These are phyloP conservation scores for Pseudoturritis turrita DNA, from an alignment of 345 rosid species.

Conservation along the genomic window DNA sequence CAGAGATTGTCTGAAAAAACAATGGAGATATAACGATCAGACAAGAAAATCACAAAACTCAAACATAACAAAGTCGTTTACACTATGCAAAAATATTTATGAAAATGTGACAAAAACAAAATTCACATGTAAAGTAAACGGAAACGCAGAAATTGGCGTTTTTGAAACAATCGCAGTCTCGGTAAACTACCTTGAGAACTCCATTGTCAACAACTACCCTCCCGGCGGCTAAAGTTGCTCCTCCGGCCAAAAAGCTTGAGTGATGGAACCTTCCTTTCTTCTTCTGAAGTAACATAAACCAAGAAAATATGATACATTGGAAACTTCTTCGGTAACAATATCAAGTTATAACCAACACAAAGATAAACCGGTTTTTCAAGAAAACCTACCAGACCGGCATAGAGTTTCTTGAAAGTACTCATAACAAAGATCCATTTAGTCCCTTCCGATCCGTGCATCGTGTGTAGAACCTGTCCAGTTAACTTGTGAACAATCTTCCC, in stretches of 20 bases:
- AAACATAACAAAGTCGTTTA: background rate
- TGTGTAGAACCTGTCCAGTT: constrained; percentile 50
- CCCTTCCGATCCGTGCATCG: constrained; percentile 39
- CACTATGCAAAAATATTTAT: too few species aligned
- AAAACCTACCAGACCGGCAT: constrained; percentile 60
- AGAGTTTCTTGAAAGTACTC: constrained; percentile 76
- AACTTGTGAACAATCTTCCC: constrained; percentile 69
- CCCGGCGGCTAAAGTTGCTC: constrained; percentile 90
- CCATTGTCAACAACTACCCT: constrained; percentile 66
- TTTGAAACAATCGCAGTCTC: background rate
- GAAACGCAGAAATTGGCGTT: background rate
- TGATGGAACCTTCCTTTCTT: constrained; percentile 93
- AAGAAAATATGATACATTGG: background rate
- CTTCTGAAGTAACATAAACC: constrained; percentile 47
- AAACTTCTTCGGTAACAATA: background rate
- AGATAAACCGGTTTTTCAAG: background rate
- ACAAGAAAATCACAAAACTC: background rate
- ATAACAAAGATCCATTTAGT: constrained; percentile 83
- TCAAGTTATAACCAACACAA: background rate
- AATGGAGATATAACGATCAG: background rate
- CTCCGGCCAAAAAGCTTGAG: constrained; percentile 96
- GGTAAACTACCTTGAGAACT: constrained; percentile 59
- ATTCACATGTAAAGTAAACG: background rate
- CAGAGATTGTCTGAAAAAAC: constrained; percentile 66
- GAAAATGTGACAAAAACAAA: background rate